phyloP scores from a whole-genome alignment of 495 filamentous ascomycete genomes.

The Aspergillus indologenus region DNA sequence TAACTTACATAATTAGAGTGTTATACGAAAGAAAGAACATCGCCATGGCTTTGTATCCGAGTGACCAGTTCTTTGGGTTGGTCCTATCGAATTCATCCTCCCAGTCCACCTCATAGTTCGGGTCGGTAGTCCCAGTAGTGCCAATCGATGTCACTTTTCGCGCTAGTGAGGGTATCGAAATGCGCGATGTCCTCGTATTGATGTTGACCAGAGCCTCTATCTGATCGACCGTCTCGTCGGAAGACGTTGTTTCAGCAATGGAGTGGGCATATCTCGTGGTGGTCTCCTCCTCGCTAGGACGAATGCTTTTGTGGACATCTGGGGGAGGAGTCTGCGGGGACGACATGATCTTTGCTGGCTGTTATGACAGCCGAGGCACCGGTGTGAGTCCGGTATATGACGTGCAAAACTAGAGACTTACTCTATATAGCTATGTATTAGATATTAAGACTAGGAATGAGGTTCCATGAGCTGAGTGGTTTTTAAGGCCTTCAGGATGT shows the following conservation, averaged over 20 bases:
- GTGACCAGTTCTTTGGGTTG: constrained; percentile 75
- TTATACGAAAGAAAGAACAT: constrained; percentile 66
- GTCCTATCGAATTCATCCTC: constrained; percentile 58
- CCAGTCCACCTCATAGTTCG: constrained; percentile 75
- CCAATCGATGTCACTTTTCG: constrained; percentile 50
- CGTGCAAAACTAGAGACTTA: not conserved
- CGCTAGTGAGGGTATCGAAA: constrained; percentile 28
- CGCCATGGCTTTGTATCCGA: constrained; percentile 62
- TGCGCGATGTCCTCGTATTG: constrained; percentile 27
- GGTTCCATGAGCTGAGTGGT: not conserved
- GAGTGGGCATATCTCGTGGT: constrained; percentile 26
- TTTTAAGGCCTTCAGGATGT: not conserved
- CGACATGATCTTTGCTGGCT: constrained; percentile 14
- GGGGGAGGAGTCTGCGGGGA: constrained; percentile 17
- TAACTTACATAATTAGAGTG: constrained; percentile 61
- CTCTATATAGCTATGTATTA: not conserved
- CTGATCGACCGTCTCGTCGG: constrained; percentile 31
- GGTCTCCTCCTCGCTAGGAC: constrained; percentile 19
- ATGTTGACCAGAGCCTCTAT: constrained; percentile 28
- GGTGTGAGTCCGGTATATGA: not conserved
- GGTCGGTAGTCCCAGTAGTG: constrained; percentile 58
- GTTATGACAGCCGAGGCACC: not conserved
- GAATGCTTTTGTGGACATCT: constrained; percentile 26
- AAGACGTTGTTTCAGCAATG: constrained; percentile 27
- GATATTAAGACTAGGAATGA: not conserved